Base-by-base conservation (phyloP, 768 basidiomycete genomes). In the Hortiboletus campestris region DNA sequence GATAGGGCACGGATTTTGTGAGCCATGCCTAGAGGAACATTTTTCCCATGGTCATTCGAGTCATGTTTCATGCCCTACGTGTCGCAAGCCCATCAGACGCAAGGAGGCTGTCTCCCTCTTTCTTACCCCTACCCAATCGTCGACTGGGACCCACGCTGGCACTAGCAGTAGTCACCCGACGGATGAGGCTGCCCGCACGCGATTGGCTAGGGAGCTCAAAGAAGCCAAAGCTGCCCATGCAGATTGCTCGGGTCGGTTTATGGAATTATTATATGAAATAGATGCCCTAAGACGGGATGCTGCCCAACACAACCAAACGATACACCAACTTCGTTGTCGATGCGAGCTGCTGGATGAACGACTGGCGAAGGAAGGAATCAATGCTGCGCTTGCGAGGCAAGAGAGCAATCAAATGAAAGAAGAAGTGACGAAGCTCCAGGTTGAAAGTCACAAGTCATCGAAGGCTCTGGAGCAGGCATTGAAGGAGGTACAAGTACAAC, bases 1-100 rank as follows among this genome's bases (percentile, higher is more conserved):
- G 34, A 49, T 45, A 72, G 69, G 69, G 20, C 71, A 71, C 57
- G 71, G 71, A 48, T 71, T 71, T 40, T 71, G 69, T 47, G 65
- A 59, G 41, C 67, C 63, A 50, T 71, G 69, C 38, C 46, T 71
- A 10, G 64, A 58, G 25, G 63, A 55, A 28, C 64, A 67, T 31
- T 60, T 64, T 44, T 34, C 63, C 22, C 57, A 53, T 19, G 38
- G 47, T 19, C 53, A 42, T 19, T 42, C 58, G 20, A 39, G 14
- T 32, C 56, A 31, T 25, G 48, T 53, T 20, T 57, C 59, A 29
- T 71, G 69, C 10, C 69, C 71, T n/a, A 59, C 68, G 17, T 71
- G 69, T 46, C 68, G 69, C 53, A 68, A 70, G 36, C 61, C 62
- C 22, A 39, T 71, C 40, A 59, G 38, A 36, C 66, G 61, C 20